Base-by-base conservation (phyloP, 495 filamentous ascomycete species). In the Haplographium delicatum region DNA sequence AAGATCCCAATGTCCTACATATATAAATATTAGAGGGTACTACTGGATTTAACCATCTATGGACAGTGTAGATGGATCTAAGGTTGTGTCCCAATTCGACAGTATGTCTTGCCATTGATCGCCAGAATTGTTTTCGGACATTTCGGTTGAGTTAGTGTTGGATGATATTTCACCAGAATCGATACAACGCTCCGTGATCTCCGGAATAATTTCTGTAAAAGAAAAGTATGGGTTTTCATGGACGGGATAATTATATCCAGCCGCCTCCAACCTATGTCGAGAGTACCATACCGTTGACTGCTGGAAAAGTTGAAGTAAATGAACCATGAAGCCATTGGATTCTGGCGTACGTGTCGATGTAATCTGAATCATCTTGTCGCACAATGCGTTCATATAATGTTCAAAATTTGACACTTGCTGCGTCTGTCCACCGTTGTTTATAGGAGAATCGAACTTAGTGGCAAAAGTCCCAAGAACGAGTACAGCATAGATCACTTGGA, bases 401-500 rank as follows among this genome's bases (percentile, higher is more conserved):
- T 28, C 42, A 11, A 60, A 20, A 22, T 60, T 49, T 27, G 47
- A 47, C n/a, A 16, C 23, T 1, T 31, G 13, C 1, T 37, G 30
- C 5, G 37, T 41, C 10, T 35, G 2, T 4, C 28, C 19, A 11
- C n/a, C 19, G 46, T 51, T 27, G 25, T 43, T 20, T 13, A 26
- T 43, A 1, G 27, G 35, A 35, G 11, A 18, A 25, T 50, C 44
- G 25, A 25, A 6, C 3, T 22, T n/a, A 4, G 47, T 44, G 16
- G 40, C 19, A 22, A 57, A 57, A 9, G 35, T 22, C 1, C 50
- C 50, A 13, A 61, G 46, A 9, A 58, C 22, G 1, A 58, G 37
- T 1, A 61, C 28, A 3, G 44, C 54, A 34, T 61, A 53, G 40
- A 61, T 24, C 31, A 51, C 28, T 3, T 33, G 48, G 13, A 56